Percentiles rank a stretch among this genome's conserved stretches.
phyloP scores from a whole-genome alignment of 1,284 basidiomycete species.

The Trichosporon coremiiforme region DNA sequence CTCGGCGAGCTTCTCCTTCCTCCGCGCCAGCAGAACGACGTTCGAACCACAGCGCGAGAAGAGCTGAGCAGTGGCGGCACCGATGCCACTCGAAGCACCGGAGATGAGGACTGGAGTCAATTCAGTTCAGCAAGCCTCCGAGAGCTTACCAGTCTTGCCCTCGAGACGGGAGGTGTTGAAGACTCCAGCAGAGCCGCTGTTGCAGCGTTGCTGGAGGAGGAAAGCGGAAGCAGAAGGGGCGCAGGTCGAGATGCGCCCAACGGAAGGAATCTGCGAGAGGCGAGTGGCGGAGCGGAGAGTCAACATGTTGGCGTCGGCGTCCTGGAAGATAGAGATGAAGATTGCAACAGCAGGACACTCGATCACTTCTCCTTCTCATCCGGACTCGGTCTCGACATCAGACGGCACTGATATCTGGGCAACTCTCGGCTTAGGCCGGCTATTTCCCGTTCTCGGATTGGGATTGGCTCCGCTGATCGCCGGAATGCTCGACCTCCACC shows the following conservation, averaged over 20 bases:
- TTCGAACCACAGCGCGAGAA: conserved; percentile 50
- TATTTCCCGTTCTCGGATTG: not conserved
- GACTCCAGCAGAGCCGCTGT: conserved; percentile 17
- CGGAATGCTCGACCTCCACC: not conserved
- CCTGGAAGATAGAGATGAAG: not conserved
- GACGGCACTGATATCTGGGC: not conserved
- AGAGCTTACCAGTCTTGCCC: conserved; percentile 43
- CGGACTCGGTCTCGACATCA: conserved; percentile 2
- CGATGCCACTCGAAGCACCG: conserved; percentile 52
- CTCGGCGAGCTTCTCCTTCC: conserved; percentile 42
- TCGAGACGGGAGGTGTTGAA: conserved; percentile 31
- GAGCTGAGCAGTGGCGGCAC: conserved; percentile 49
- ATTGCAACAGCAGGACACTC: not conserved
- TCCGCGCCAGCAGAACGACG: conserved; percentile 49
- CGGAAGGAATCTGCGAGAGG: not conserved
- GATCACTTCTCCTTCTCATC: not conserved
- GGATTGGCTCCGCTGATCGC: conserved; percentile 12
- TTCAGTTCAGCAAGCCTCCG: not conserved
- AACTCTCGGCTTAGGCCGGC: conserved; percentile 11
- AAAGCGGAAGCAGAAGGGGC: not conserved
- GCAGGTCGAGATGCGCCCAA: not conserved
- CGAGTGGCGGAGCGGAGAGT: not conserved
- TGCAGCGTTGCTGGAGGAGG: not conserved
- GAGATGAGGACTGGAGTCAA: conserved; percentile 48
- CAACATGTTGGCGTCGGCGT: not conserved